A percentile compares a stretch with the other conserved stretches of the same genome.
phyloP scores from a whole-genome alignment of 108 stramenopile genomes.

The Nitzschia sp. region DNA sequence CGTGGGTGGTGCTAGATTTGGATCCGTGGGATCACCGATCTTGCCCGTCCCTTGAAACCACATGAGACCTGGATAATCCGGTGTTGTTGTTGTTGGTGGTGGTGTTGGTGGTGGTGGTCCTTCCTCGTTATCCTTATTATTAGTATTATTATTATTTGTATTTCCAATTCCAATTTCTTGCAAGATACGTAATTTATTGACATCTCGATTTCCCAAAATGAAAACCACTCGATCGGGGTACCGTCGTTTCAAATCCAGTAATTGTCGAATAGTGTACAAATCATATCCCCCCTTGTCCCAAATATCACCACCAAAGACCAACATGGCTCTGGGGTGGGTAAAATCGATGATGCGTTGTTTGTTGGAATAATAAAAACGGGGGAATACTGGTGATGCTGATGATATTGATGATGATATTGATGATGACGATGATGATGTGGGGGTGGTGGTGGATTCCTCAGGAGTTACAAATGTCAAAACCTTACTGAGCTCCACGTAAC shows the following conservation, averaged over 20 bases:
- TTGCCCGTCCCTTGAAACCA: conserved; percentile 64
- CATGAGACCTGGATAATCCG: conserved; percentile 63
- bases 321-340: conserved; percentile 17
- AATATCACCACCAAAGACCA: conserved; percentile 80
- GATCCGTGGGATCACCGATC: conserved; percentile 42
- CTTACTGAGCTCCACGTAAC: conserved; percentile 72
- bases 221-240: conserved; percentile 79
- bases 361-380: no score
- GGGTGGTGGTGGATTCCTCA: not conserved
- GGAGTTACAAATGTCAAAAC: conserved; percentile 57
- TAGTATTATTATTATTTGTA: no score
- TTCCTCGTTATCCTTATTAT: no score
- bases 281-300: conserved; percentile 89
- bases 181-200: conserved; percentile 84
- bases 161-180: conserved; percentile 66
- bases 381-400: conserved; percentile 37
- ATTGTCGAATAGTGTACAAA: conserved; percentile 80
- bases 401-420: conserved; percentile 24
- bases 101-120: no score
- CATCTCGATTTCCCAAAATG: conserved; percentile 88
- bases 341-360: conserved; percentile 68
- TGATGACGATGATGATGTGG: no score
- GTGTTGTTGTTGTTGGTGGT: no score
- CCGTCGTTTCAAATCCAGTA: conserved; percentile 65
- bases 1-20: conserved; percentile 17